Conservation (phyloP, 2,329 filamentous ascomycete genomes). For the Verticillium dahliae region DNA sequence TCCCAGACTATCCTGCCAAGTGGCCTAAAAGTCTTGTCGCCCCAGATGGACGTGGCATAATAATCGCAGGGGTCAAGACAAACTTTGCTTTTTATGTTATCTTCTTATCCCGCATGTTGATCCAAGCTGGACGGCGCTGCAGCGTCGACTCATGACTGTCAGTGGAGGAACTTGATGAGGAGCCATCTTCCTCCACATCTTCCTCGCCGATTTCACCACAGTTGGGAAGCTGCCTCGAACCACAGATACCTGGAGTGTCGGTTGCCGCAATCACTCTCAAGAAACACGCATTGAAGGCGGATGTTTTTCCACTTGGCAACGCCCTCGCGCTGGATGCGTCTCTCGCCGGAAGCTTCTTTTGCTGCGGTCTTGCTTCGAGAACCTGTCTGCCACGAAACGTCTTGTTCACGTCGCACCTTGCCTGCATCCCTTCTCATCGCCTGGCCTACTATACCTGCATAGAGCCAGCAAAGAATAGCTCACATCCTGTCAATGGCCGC, state of each 20-base stretch:
- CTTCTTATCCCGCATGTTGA: not conserved
- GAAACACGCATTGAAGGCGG: not conserved
- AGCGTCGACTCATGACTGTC: not conserved
- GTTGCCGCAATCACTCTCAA: not conserved
- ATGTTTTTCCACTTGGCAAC: not conserved
- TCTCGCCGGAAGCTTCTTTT: no score
- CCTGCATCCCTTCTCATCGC: not conserved
- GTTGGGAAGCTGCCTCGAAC: not conserved
- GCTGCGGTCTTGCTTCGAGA: no score
- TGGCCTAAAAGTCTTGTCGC: constrained; percentile 3
- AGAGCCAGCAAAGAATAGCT: not conserved
- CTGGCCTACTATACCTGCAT: not conserved
- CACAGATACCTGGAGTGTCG: not conserved
- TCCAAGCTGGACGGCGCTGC: not conserved
- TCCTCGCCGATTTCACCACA: not conserved
- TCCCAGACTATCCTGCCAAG: not conserved
- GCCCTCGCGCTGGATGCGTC: not conserved
- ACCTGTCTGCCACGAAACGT: not conserved
- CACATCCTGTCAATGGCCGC: not conserved
- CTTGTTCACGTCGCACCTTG: not conserved
- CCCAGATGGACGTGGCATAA: constrained; percentile 1
- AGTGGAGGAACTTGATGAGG: not conserved
- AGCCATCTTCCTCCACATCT: not conserved
- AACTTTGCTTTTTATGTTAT: not conserved
- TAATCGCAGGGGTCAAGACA: not conserved